A percentile compares a stretch with the other conserved stretches of the same genome.
phyloP scores from a whole-genome alignment of 306 rosid genomes.

The Inga laurina region DNA sequence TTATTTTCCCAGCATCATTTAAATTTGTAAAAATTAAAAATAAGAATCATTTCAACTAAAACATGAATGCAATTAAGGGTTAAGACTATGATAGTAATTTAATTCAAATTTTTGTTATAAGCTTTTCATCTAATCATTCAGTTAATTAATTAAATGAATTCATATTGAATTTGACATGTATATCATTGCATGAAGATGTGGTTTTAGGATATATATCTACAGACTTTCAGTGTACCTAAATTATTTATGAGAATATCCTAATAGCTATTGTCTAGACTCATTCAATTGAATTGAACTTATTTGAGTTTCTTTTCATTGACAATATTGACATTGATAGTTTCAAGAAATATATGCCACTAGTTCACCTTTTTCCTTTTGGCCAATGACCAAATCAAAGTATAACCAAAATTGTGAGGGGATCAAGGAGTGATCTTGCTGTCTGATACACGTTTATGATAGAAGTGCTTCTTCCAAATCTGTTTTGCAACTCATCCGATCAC shows the following conservation, averaged over 20 bases:
- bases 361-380: background rate
- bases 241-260: no score
- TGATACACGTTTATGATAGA: constrained; percentile 28
- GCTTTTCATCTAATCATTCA: no score
- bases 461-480: constrained; percentile 61
- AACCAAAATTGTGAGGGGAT: constrained; percentile 22
- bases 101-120: no score
- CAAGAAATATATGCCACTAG: constrained; percentile 13
- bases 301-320: background rate
- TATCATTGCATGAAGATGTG: no score
- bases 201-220: background rate
- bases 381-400: background rate
- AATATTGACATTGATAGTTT: constrained; percentile 4
- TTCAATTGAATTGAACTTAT: background rate
- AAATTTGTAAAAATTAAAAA: no score
- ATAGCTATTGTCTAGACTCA: background rate
- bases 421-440: constrained; percentile 31
- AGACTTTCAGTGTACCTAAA: no score
- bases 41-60: no score
- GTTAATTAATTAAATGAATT: no score
- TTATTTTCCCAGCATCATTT: no score
- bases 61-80: no score
- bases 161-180: no score
- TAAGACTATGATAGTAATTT: no score
- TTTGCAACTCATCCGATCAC: constrained; percentile 15